Base-by-base conservation (phyloP, 345 rosid species). In the Lagerstroemia speciosa region DNA sequence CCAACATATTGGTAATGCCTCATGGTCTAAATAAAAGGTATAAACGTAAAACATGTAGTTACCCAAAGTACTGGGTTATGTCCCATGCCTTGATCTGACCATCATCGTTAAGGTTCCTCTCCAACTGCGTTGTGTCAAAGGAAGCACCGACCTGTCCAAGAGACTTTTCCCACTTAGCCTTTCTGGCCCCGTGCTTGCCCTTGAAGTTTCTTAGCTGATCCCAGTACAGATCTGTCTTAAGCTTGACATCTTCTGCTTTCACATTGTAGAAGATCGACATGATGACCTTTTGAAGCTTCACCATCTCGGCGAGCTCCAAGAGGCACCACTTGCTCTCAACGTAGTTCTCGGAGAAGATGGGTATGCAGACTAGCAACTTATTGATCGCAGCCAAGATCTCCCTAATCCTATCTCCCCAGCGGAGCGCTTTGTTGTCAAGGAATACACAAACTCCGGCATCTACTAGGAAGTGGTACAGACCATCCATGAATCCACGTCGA, bases 181-280 rank as follows among this genome's bases (percentile, higher is more conserved):
- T 60, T 26, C 5, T 17, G 11, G 32, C 64, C 9, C 10, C 64
- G 26, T 60, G 20, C 19, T 60, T 19, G 4, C 2, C 10, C 64
- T 19, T 34, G 2, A 26, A 33, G 4, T 11, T 9, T 0, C 19
- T 19, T 33, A 60, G 29, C 3, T 60, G 34, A 60, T 60, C 29
- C 6, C 17, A 12, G 53, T 37, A 68, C 17, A 57, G 20, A 11
- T 34, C 20, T 26, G 43, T n/a, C 24, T 68, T 26, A 26, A 20
- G 48, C 26, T 68, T 2, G 30, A 68, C 71, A 52, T 37, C 31
- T 10, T 38, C 22, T 29, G 37, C 15, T 26, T 62, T 15, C 33
- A 68, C 52, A 6, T 40, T 30, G 22, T 65, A 65, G 53, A 65
- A 65, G 30, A 69, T 57, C 14, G 65, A 65, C 7, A 69, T 57